Evolutionary conservation across 495 filamentous ascomycete genomes (phyloP).

Genomic region (Penicillium silybi): DNA sequence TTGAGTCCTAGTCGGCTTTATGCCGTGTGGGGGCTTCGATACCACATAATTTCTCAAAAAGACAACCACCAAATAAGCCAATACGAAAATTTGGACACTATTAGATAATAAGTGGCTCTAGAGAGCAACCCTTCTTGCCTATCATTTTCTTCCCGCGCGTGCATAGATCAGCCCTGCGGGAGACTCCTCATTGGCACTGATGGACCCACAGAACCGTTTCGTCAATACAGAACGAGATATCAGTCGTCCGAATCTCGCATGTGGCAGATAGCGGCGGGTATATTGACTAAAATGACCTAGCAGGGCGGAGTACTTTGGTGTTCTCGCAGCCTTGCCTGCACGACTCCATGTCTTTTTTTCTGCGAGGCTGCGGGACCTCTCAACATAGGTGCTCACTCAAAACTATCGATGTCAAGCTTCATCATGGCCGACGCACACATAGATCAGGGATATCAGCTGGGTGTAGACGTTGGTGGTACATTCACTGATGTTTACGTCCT

Average conservation of each 20-base stretch:
- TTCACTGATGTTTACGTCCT: slow-evolving; percentile 49
- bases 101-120: not conserved
- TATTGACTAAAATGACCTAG: not conserved
- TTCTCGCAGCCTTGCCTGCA: not conserved
- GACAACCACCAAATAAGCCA: too few relatives aligned
- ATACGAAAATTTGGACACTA: too few relatives aligned
- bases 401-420: not conserved
- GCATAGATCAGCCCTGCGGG: not conserved
- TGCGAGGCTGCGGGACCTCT: not conserved
- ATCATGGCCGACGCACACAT: not conserved
- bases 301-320: not conserved
- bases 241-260: not conserved
- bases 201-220: not conserved
- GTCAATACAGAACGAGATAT: not conserved
- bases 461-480: slow-evolving; percentile 44
- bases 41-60: too few relatives aligned
- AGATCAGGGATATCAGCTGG: slow-evolving; percentile 29
- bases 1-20: too few relatives aligned
- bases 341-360: not conserved
- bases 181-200: not conserved
- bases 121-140: not conserved
- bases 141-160: not conserved
- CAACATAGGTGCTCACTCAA: not conserved
- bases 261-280: not conserved
- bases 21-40: too few relatives aligned